Conservation (phyloP, 139 green algal genomes). For the Micractinium conductrix region DNA sequence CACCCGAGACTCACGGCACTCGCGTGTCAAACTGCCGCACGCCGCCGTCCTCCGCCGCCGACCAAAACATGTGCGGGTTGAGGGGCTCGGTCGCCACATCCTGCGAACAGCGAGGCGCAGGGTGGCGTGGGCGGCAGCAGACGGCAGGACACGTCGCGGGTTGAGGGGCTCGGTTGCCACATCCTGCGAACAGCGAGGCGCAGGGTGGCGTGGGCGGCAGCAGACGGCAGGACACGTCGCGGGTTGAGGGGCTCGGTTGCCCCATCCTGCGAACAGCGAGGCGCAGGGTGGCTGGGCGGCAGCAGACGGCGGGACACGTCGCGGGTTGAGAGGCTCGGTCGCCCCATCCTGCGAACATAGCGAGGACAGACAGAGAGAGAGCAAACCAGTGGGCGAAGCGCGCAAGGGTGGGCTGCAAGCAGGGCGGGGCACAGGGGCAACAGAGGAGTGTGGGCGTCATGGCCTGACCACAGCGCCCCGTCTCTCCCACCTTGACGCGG, state of each 20-base stretch:
- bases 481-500: slow-evolving; percentile 81
- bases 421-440: too few species aligned
- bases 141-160: neutral
- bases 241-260: neutral
- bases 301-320: neutral
- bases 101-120: too few species aligned
- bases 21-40: slow-evolving; percentile 85
- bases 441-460: too few species aligned
- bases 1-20: slow-evolving; percentile 7
- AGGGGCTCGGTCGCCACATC: slow-evolving; percentile 76
- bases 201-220: neutral
- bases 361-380: too few species aligned
- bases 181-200: neutral
- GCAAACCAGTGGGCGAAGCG: too few species aligned
- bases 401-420: too few species aligned
- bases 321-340: neutral
- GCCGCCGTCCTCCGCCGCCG: slow-evolving; percentile 79
- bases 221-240: neutral
- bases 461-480: too few species aligned
- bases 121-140: neutral
- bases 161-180: neutral
- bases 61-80: slow-evolving; percentile 90
- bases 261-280: too few species aligned
- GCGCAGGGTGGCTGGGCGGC: too few species aligned
- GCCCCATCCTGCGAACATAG: too few species aligned